Conservation (phyloP, 2,329 filamentous ascomycete genomes). For the Pyricularia grisea region DNA sequence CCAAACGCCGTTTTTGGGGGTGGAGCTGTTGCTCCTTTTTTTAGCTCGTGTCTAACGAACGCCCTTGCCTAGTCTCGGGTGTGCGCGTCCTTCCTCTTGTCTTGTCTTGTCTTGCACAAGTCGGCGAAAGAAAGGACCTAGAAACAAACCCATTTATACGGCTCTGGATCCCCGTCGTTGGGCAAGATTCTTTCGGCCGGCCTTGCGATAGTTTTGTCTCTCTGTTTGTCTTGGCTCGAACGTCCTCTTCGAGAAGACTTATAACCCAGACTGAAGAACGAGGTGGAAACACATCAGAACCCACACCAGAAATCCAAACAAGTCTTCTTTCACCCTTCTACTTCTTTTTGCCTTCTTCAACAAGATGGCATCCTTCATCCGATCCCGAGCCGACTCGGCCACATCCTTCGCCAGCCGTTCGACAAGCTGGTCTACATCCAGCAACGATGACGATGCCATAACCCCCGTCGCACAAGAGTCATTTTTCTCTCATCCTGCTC, state of each 20-base stretch:
- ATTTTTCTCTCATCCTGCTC: conserved; percentile 6
- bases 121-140: background rate
- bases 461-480: conserved; percentile 6
- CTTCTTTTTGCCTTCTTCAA: background rate
- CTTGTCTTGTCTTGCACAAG: background rate
- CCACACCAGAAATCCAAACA: background rate
- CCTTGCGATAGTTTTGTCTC: background rate
- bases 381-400: background rate
- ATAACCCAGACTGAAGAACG: too few species aligned
- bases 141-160: background rate
- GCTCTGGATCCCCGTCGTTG: background rate
- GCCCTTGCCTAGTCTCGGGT: background rate
- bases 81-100: background rate
- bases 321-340: background rate
- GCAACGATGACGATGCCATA: conserved; percentile 13
- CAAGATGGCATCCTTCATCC: background rate
- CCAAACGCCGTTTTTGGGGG: background rate
- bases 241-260: too few species aligned
- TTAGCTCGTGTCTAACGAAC: background rate
- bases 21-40: background rate
- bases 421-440: background rate
- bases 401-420: background rate
- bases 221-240: background rate
- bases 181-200: background rate
- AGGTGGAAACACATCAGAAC: background rate